A percentile compares a stretch with the other conserved stretches of the same genome.
These are phyloP conservation scores for Sporothrix mexicana DNA, from an alignment of 2,329 filamentous ascomycete species.

Conservation along the genomic window DNA sequence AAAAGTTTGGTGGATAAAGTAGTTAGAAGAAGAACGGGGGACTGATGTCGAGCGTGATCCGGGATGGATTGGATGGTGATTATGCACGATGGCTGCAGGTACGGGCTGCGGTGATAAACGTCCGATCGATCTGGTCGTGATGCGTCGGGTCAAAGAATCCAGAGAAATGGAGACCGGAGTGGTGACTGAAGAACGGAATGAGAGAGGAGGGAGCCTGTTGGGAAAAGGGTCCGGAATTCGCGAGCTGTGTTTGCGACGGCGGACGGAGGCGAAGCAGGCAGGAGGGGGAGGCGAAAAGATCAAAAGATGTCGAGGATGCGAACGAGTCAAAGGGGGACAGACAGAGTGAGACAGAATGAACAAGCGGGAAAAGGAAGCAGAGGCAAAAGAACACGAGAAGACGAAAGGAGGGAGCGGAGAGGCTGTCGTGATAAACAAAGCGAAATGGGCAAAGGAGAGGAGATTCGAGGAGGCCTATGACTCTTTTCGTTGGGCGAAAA, in stretches of 20 bases:
- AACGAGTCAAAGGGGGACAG: conserved; percentile 16
- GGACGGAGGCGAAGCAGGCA: conserved; percentile 22
- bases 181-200: background rate
- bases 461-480: conserved; percentile 32
- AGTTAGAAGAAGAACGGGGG: background rate
- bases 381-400: background rate
- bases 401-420: conserved; percentile 26
- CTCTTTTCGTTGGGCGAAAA: conserved; percentile 34
- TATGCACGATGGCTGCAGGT: conserved; percentile 39
- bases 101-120: conserved; percentile 33
- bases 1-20: background rate
- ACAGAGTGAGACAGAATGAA: conserved; percentile 20
- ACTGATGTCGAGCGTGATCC: conserved; percentile 15
- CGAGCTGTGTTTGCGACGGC: background rate
- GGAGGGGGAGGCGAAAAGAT: conserved; percentile 24
- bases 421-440: conserved; percentile 30
- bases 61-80: conserved; percentile 27
- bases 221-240: conserved; percentile 2
- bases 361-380: background rate
- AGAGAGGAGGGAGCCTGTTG: conserved; percentile 10
- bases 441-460: conserved; percentile 26
- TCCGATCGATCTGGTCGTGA: conserved; percentile 27
- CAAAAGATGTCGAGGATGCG: background rate
- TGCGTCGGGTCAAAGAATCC: background rate
- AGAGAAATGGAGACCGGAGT: too few relatives aligned